These are phyloP conservation scores for Sclerotiophoma versabilis DNA, from an alignment of 2,329 filamentous ascomycete species.

Conservation along the genomic window DNA sequence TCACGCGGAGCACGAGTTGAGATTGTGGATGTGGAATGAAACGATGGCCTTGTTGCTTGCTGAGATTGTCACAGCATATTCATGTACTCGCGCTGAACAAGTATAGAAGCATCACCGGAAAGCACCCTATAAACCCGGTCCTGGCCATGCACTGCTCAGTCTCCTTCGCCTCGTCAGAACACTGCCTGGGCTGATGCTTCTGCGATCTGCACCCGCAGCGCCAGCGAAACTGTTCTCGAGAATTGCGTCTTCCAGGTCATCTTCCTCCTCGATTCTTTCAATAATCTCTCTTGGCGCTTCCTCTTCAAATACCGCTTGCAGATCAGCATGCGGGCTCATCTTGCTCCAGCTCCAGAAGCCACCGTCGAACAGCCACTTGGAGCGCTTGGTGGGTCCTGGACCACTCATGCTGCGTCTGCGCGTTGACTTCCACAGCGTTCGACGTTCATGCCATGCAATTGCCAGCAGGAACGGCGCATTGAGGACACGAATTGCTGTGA, in stretches of 20 bases:
- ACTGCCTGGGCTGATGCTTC: slow-evolving; percentile 44
- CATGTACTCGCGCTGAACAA: neutral
- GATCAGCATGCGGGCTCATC: slow-evolving; percentile 74
- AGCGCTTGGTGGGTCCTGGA: slow-evolving; percentile 49
- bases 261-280: slow-evolving; percentile 57
- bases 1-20: neutral
- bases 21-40: too few species aligned
- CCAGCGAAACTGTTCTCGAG: slow-evolving; percentile 51
- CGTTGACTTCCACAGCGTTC: slow-evolving; percentile 68
- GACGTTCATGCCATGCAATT: slow-evolving; percentile 75
- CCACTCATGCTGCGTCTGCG: slow-evolving; percentile 33
- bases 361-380: slow-evolving; percentile 56
- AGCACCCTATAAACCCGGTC: slow-evolving; percentile 13
- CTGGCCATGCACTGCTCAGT: slow-evolving; percentile 48
- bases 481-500: slow-evolving; percentile 74
- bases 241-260: slow-evolving; percentile 55
- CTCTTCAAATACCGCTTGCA: slow-evolving; percentile 75
- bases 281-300: slow-evolving; percentile 67
- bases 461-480: slow-evolving; percentile 77
- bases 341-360: slow-evolving; percentile 60
- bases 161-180: slow-evolving; percentile 41
- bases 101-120: neutral
- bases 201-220: slow-evolving; percentile 17
- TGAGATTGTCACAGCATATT: too few species aligned
- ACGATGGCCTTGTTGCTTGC: too few species aligned